Base-by-base conservation (phyloP, 2,329 filamentous ascomycete genomes). In the Microdochium paspali region DNA sequence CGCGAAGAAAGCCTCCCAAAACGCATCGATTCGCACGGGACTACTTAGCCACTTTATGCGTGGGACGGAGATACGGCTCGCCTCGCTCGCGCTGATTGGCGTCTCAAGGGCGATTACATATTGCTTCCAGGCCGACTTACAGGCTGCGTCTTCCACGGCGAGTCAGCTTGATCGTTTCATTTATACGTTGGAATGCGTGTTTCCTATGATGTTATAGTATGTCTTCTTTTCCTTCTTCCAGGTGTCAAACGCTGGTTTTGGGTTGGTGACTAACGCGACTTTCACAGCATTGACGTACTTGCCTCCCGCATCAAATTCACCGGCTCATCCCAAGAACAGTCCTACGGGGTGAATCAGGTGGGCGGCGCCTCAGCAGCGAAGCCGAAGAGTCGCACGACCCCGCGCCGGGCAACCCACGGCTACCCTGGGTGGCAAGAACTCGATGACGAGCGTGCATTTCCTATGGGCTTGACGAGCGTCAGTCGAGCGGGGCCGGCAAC, bases 101-200 rank as follows among this genome's bases (percentile, higher is more conserved):
- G 54, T 65, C 2, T 64, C 64, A 44, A 56, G 68, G n/a, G 64
- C 67, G 3, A 53, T 68, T 13, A 70, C 67, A 1, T 69, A 69
- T 32, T 66, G 64, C 1, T 70, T 67, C 44, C 67, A 69, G 35
- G 56, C 54, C 2, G 54, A 59, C 0, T 57, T 63, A 1, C 66
- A 69, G 45, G 62, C 59, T 20, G 68, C 67, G 0, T 65, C 63
- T 0, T 58, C 61, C 23, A 47, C 61, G 0, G 63, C 67, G 0
- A 61, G 64, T 4, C 66, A 71, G 44, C 45, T 70, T 0, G 68
- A 70, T 44, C 61, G 68, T 1, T 70, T 70, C 42, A 63, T 63
- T 1, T 70, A 70, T 43, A 63, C 66, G 1, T 49, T 70, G 40
- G 67, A 70, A 45, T 70, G 68, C 47, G 49, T 69, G 9, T 71